Conservation (phyloP, 768 basidiomycete species). For the Collybia nuda region DNA sequence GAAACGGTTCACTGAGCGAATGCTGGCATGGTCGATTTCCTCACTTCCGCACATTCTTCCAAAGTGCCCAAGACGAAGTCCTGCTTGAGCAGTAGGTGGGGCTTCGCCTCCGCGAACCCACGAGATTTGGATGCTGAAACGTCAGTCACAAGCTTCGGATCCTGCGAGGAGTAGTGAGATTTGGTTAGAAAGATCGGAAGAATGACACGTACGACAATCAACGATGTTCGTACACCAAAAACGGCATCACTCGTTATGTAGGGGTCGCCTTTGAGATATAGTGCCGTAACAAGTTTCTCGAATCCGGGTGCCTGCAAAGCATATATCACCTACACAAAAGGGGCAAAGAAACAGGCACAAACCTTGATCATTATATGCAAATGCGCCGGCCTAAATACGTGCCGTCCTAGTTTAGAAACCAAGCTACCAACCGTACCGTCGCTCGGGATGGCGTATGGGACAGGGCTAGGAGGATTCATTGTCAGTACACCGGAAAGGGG, state of each 20-base stretch:
- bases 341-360: background rate
- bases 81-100: constrained; percentile 36
- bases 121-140: constrained; percentile 52
- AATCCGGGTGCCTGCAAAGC: constrained; percentile 63
- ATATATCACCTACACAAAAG: background rate
- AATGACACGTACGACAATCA: constrained; percentile 61
- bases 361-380: constrained; percentile 74
- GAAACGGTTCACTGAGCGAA: background rate
- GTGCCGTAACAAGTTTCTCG: constrained; percentile 68
- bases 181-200: background rate
- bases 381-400: constrained; percentile 79
- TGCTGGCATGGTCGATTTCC: constrained; percentile 15
- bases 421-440: constrained; percentile 77
- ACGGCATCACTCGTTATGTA: constrained; percentile 73
- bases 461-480: constrained; percentile 29
- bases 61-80: constrained; percentile 43
- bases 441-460: constrained; percentile 74
- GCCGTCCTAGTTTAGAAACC: constrained; percentile 55
- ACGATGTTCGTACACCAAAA: constrained; percentile 79
- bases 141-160: constrained; percentile 53
- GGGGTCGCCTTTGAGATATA: constrained; percentile 71
- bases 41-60: constrained; percentile 34
- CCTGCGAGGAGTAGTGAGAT: constrained; percentile 28
- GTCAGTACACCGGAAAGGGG: background rate
- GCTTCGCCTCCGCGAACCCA: constrained; percentile 43